Percentiles rank a stretch among this genome's conserved stretches.
These are phyloP conservation scores for Penicillium hesseltinei DNA, from an alignment of 2,329 filamentous ascomycete species.

Conservation along the genomic window DNA sequence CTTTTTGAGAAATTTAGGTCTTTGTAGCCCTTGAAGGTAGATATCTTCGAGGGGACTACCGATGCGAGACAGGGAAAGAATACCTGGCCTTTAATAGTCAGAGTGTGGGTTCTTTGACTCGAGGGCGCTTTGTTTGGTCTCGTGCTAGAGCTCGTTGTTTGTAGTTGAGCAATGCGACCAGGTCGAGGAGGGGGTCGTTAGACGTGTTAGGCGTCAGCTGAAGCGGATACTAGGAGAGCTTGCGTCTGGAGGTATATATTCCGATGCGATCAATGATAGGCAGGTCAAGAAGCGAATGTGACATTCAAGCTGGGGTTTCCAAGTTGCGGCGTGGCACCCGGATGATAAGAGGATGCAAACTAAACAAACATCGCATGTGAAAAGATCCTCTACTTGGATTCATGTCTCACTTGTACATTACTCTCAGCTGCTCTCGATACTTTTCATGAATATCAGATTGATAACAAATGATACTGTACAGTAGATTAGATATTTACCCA, in stretches of 20 bases:
- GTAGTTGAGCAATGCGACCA: neutral
- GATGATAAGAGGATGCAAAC: slow-evolving; percentile 20
- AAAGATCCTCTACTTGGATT: neutral
- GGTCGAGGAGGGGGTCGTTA: neutral
- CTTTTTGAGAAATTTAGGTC: neutral
- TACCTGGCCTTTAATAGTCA: neutral
- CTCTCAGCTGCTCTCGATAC: neutral
- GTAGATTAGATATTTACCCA: slow-evolving; percentile 17
- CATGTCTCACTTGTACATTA: neutral
- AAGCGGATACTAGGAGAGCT: neutral
- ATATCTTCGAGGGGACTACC: neutral
- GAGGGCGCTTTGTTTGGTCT: neutral
- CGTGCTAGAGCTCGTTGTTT: neutral
- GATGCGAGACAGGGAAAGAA: neutral
- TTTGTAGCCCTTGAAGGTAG: neutral
- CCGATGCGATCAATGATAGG: slow-evolving; percentile 1
- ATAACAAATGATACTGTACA: slow-evolving; percentile 16
- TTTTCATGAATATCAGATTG: neutral
- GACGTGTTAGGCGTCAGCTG: neutral
- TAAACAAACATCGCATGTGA: slow-evolving; percentile 16
- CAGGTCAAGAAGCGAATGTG: neutral
- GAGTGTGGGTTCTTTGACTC: neutral
- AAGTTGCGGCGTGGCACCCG: slow-evolving; percentile 2
- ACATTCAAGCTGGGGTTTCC: neutral
- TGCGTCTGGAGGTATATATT: neutral